Base-by-base conservation (phyloP, 345 rosid genomes). In the Leavenworthia alabamica region DNA sequence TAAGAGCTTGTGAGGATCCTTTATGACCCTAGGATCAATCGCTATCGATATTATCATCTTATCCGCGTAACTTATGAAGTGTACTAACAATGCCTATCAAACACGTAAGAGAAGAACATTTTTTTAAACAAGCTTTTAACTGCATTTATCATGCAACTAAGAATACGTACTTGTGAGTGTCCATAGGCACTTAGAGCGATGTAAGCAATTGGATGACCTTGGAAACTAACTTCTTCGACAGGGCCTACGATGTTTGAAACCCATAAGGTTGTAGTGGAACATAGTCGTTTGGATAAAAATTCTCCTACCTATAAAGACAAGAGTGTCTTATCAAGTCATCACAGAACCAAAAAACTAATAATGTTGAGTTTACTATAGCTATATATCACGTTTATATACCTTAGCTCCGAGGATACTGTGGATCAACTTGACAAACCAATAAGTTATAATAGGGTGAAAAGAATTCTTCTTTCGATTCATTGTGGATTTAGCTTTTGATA, bases 51-150 rank as follows among this genome's bases (percentile, higher is more conserved):
- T 37, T n/a, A 37, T 3, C 16, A 37, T 37, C 16, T 37, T 37
- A 3, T 37, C 42, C 13, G 43, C 64, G 58, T 86, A 82, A 56
- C 95, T 84, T 44, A 80, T 88, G 62, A 66, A 84, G 64, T 86
- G 90, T 5, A 80, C 20, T 6, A 84, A 82, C 71, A 84, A 22
- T 16, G 90, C 90, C 94, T 83, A 75, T 33, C 20, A 19, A 43
- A 14, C 6, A 43, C 7, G 8, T 33, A 15, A 17, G 8, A 4
- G 27, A 23, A 42, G 8, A 26, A 11, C n/a, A n/a, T 10, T 0
- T 11, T 33, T 33, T 11, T 5, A 33, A 11, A 33, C 13, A 17
- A 70, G 44, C 41, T 12, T 69, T 76, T 80, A 33, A 20, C 22
- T 20, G 22, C 22, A 20, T 20, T 20, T 20, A 20, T 20, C 22